phyloP scores from a whole-genome alignment of 164 flowering plant species.

The Amborella trichopoda region DNA sequence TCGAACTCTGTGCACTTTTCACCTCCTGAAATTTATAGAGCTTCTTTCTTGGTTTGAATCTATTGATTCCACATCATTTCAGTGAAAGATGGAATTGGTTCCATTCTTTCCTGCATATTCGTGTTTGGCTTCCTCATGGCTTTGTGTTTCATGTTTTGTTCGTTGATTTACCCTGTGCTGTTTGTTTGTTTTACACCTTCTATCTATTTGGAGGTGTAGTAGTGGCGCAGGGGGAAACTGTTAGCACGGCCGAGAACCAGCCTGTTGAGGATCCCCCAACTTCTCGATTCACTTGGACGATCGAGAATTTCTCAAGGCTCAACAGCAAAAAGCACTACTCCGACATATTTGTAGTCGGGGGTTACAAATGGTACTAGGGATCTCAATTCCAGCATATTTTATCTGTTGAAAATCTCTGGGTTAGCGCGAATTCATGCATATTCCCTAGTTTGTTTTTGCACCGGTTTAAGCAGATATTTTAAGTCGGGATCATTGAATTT shows the following conservation, averaged over 20 bases:
- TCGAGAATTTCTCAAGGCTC: conserved; percentile 56
- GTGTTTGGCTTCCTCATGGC: too few relatives aligned
- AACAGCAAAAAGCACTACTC: conserved; percentile 70
- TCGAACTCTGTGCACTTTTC: neutral
- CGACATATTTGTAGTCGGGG: conserved; percentile 49
- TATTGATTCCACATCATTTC: neutral
- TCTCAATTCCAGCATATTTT: too few relatives aligned
- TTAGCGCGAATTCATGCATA: too few relatives aligned
- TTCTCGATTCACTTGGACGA: conserved; percentile 60
- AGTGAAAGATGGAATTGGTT: neutral
- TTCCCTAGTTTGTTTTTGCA: too few relatives aligned
- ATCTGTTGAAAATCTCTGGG: too few relatives aligned
- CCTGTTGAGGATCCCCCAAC: conserved; percentile 49
- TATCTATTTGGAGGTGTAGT: too few relatives aligned
- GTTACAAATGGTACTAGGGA: conserved; percentile 48
- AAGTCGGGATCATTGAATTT: too few relatives aligned
- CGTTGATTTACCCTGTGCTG: neutral
- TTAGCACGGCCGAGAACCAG: conserved; percentile 49
- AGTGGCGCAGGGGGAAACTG: conserved; percentile 43
- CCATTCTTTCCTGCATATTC: too few relatives aligned
- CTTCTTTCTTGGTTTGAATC: neutral
- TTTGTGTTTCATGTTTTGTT: neutral
- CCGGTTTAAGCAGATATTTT: too few relatives aligned
- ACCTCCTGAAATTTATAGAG: neutral
- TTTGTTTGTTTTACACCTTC: neutral